Conservation (phyloP, 2,329 filamentous ascomycete genomes). For the Whalleya microplaca region DNA sequence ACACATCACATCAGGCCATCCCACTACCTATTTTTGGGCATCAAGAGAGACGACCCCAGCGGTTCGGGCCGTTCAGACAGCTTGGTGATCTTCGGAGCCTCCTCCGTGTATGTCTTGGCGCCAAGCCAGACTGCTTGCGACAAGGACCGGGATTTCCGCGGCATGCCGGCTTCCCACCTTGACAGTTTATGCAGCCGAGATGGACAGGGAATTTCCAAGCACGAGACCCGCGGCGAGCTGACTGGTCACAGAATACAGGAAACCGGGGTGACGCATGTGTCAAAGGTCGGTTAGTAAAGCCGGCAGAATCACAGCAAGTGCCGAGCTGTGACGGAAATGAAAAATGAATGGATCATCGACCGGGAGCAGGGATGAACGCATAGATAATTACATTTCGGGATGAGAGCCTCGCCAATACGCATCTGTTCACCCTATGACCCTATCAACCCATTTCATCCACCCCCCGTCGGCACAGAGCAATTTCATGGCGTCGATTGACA, state of each 20-base stretch:
- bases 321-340: conserved; percentile 25
- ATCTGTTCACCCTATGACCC: conserved; percentile 36
- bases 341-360: conserved; percentile 28
- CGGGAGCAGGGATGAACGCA: conserved; percentile 24
- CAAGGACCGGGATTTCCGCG: conserved; percentile 22
- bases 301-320: conserved; percentile 16
- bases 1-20: conserved; percentile 17
- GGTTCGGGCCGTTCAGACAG: conserved; percentile 8
- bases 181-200: conserved; percentile 24
- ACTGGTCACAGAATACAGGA: conserved; percentile 18
- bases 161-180: conserved; percentile 12
- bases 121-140: conserved; percentile 16
- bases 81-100: neutral
- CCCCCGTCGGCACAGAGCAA: conserved; percentile 35
- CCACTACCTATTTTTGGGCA: conserved; percentile 7
- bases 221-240: conserved; percentile 21
- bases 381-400: conserved; percentile 29
- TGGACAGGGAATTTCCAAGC: conserved; percentile 19
- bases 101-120: conserved; percentile 16
- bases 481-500: conserved; percentile 38
- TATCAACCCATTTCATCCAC: conserved; percentile 40
- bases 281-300: conserved; percentile 18
- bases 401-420: conserved; percentile 23
- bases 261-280: conserved; percentile 16
- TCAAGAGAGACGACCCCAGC: conserved; percentile 1